Conservation (phyloP, 441 rosid genomes). For the Populus hybrid region DNA sequence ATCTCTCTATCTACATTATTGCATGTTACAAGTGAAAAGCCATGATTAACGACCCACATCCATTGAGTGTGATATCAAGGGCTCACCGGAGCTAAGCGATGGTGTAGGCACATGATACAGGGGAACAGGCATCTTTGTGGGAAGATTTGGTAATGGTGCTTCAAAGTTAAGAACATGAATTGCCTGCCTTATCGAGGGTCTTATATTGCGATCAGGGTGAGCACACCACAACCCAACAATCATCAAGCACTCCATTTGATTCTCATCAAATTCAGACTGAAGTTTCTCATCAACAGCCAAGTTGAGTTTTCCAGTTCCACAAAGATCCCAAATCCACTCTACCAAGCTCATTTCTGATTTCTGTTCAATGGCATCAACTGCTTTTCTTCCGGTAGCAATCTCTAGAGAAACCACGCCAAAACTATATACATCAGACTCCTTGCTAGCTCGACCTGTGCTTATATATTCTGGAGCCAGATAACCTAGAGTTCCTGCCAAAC, state of each 20-base stretch:
- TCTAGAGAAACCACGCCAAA: constrained; percentile 19
- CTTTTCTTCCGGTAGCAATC: constrained; percentile 9
- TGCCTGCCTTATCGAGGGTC: constrained; percentile 10
- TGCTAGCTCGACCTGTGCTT: constrained; percentile 14
- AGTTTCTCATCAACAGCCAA: constrained; percentile 7
- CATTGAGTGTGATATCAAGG: background rate
- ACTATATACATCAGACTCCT: background rate
- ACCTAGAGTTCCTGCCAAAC: constrained; percentile 13
- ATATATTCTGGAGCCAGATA: constrained; percentile 17
- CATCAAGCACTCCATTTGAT: constrained; percentile 15
- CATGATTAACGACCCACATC: background rate
- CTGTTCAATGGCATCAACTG: background rate
- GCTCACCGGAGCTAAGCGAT: background rate
- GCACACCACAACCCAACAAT: constrained; percentile 20
- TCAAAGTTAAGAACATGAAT: constrained; percentile 9
- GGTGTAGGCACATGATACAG: background rate
- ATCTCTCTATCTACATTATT: background rate
- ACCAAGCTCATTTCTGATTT: constrained; percentile 5
- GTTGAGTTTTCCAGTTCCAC: constrained; percentile 6
- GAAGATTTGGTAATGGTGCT: constrained; percentile 11
- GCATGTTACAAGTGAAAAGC: background rate
- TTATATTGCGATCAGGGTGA: constrained; percentile 1
- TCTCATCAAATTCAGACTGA: background rate
- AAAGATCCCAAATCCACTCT: constrained; percentile 25
- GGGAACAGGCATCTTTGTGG: constrained; percentile 14